phyloP scores from a whole-genome alignment of 2,329 filamentous ascomycete species.

The Fusarium sp. region DNA sequence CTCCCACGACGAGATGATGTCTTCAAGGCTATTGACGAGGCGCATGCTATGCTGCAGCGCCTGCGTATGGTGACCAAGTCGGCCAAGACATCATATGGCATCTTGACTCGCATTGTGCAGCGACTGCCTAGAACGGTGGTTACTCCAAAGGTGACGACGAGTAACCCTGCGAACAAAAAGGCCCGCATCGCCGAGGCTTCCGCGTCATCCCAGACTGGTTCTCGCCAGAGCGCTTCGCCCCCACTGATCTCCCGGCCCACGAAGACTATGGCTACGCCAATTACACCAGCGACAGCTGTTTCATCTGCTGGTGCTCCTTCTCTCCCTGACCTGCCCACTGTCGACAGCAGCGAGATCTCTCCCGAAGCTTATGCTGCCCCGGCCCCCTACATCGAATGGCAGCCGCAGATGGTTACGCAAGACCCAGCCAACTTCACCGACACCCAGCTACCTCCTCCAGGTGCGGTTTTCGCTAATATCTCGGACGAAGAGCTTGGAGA shows the following conservation, averaged over 20 bases:
- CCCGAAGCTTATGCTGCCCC: slow-evolving; percentile 10
- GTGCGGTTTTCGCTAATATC: slow-evolving; percentile 42
- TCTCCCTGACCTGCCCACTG: slow-evolving; percentile 1
- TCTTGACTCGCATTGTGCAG: slow-evolving; percentile 46
- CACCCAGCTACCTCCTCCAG: slow-evolving; percentile 12
- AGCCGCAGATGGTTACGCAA: slow-evolving; percentile 20
- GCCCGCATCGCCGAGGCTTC: slow-evolving; percentile 7
- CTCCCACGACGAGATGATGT: slow-evolving; percentile 55
- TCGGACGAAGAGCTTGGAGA: slow-evolving; percentile 49
- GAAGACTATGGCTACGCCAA: background rate
- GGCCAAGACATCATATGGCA: slow-evolving; percentile 46
- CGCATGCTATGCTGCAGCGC: slow-evolving; percentile 48
- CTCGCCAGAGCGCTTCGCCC: background rate
- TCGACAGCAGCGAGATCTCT: background rate
- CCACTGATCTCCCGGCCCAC: slow-evolving; percentile 13
- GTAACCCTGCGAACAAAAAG: slow-evolving; percentile 18
- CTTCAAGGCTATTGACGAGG: slow-evolving; percentile 51
- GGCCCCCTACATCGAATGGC: slow-evolving; percentile 21
- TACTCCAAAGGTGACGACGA: slow-evolving; percentile 11
- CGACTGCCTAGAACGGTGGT: slow-evolving; percentile 41
- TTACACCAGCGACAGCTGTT: background rate
- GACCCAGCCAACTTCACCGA: slow-evolving; percentile 11
- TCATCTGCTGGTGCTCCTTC: slow-evolving; percentile 9
- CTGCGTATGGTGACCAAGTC: slow-evolving; percentile 45
- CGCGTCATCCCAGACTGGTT: slow-evolving; percentile 2